These are phyloP conservation scores for Schizothecium vesticola DNA, from an alignment of 495 filamentous ascomycete genomes.

Conservation along the genomic window DNA sequence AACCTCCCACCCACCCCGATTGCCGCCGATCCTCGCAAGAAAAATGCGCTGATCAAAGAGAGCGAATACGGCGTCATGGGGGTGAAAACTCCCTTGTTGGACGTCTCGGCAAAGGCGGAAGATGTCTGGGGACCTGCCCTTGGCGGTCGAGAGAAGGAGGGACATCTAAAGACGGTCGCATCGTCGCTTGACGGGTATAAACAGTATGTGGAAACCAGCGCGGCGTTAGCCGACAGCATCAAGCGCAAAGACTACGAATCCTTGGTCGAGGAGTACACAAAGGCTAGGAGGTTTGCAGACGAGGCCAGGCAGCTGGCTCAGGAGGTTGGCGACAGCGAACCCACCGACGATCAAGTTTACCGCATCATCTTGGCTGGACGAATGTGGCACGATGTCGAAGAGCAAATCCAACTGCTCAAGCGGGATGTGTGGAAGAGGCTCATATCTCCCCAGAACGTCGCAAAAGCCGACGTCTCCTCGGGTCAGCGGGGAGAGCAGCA, in stretches of 20 bases:
- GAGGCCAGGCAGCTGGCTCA: slow-evolving; percentile 61
- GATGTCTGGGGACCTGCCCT: slow-evolving; percentile 95
- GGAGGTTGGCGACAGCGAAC: slow-evolving; percentile 48
- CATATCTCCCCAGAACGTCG: slow-evolving; percentile 47
- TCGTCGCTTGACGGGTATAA: slow-evolving; percentile 69
- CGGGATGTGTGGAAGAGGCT: slow-evolving; percentile 80
- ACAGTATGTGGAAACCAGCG: slow-evolving; percentile 72
- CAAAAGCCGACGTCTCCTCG: slow-evolving; percentile 37
- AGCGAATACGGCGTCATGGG: slow-evolving; percentile 91
- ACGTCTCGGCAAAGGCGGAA: slow-evolving; percentile 88
- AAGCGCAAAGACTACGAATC: slow-evolving; percentile 83
- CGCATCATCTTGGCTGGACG: slow-evolving; percentile 80
- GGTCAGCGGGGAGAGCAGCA: slow-evolving; percentile 66
- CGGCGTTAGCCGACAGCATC: slow-evolving; percentile 74
- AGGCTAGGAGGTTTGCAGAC: slow-evolving; percentile 68
- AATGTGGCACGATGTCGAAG: slow-evolving; percentile 90
- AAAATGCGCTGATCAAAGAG: slow-evolving; percentile 88
- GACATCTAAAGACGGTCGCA: slow-evolving; percentile 69
- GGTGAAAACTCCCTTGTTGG: slow-evolving; percentile 78
- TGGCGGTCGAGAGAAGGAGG: slow-evolving; percentile 86
- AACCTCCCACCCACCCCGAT: slow-evolving; percentile 28
- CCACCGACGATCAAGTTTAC: slow-evolving; percentile 67
- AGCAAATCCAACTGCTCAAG: slow-evolving; percentile 80
- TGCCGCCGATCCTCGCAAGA: slow-evolving; percentile 53
- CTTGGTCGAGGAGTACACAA: slow-evolving; percentile 78